Evolutionary conservation across 495 filamentous ascomycete species (phyloP).

Genomic region (Diplogelasinospora grovesii): DNA sequence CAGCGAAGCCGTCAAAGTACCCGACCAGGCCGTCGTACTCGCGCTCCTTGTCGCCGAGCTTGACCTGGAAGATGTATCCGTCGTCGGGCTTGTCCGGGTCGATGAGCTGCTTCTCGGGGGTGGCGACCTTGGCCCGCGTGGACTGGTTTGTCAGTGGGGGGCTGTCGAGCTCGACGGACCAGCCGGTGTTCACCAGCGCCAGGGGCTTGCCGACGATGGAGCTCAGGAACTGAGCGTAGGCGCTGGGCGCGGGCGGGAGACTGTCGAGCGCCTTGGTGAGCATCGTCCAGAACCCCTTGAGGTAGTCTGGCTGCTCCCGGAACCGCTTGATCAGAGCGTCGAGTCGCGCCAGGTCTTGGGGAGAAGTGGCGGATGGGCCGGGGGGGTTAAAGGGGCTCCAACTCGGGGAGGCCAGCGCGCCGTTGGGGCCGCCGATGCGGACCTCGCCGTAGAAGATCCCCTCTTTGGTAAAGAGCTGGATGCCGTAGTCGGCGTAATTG

Average conservation of each 20-base stretch:
- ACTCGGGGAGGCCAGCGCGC: slow-evolving; percentile 9
- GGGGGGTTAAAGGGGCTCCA: slow-evolving; percentile 32
- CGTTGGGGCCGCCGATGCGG: slow-evolving; percentile 25
- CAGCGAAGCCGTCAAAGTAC: slow-evolving; percentile 23
- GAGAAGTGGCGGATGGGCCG: slow-evolving; percentile 14
- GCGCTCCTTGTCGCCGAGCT: slow-evolving; percentile 35
- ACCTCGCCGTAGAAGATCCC: slow-evolving; percentile 49
- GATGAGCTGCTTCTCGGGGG: neutral
- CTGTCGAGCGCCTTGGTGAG: slow-evolving; percentile 19
- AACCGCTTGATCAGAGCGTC: slow-evolving; percentile 29
- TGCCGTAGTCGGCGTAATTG: slow-evolving; percentile 42
- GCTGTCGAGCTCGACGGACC: slow-evolving; percentile 38
- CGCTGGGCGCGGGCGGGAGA: slow-evolving; percentile 21
- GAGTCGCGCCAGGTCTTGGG: slow-evolving; percentile 18
- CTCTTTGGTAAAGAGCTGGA: slow-evolving; percentile 44
- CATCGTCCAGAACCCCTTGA: slow-evolving; percentile 36
- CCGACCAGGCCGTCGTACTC: slow-evolving; percentile 38
- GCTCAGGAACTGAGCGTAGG: slow-evolving; percentile 32
- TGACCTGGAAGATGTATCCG: slow-evolving; percentile 32
- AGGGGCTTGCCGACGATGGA: slow-evolving; percentile 41
- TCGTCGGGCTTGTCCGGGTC: neutral
- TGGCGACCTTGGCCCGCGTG: neutral
- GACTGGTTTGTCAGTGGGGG: slow-evolving; percentile 9
- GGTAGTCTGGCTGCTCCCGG: slow-evolving; percentile 21
- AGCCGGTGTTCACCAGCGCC: slow-evolving; percentile 41